Evolutionary conservation across 768 basidiomycete genomes (phyloP).

Genomic region (Sarcodon sp.): DNA sequence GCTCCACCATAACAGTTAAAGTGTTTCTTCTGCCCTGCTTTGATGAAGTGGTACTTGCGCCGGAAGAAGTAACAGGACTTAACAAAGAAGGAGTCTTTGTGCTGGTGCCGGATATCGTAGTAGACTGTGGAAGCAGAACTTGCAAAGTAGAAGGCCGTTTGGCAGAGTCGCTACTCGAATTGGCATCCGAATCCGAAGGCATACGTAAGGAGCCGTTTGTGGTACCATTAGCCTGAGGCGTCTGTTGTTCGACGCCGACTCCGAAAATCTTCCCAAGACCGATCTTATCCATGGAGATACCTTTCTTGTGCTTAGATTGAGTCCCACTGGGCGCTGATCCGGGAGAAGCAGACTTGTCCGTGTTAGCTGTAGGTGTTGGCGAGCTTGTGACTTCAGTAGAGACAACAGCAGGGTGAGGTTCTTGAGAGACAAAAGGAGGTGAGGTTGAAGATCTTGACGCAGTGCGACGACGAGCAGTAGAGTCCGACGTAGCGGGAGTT

Average conservation of each 20-base stretch:
- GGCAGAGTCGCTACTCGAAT: constrained; percentile 3
- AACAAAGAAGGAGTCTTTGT: constrained; percentile 13
- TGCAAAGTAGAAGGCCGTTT: constrained; percentile 18
- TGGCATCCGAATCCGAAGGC: constrained; percentile 22
- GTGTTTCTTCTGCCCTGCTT: constrained; percentile 72
- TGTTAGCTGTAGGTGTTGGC: constrained; percentile 8
- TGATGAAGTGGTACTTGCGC: constrained; percentile 15
- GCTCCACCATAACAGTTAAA: constrained; percentile 78
- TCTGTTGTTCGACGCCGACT: constrained; percentile 15
- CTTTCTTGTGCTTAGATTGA: constrained; percentile 38
- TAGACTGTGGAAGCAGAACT: constrained; percentile 11
- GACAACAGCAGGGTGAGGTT: constrained; percentile 14
- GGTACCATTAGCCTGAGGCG: constrained; percentile 7
- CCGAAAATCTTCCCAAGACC: constrained; percentile 64
- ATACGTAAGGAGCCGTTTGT: constrained; percentile 22
- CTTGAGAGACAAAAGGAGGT: background rate
- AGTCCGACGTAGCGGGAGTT: constrained; percentile 6
- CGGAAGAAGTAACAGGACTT: constrained; percentile 19
- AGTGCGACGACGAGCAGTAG: too few species aligned
- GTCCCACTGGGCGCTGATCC: constrained; percentile 11
- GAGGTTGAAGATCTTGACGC: background rate
- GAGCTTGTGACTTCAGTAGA: constrained; percentile 20
- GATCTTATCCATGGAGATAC: constrained; percentile 69
- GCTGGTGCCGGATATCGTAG: background rate
- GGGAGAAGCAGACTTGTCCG: constrained; percentile 10